Evolutionary conservation across 805 yeast species (phyloP).

Genomic region (Yarrowia porcina): DNA sequence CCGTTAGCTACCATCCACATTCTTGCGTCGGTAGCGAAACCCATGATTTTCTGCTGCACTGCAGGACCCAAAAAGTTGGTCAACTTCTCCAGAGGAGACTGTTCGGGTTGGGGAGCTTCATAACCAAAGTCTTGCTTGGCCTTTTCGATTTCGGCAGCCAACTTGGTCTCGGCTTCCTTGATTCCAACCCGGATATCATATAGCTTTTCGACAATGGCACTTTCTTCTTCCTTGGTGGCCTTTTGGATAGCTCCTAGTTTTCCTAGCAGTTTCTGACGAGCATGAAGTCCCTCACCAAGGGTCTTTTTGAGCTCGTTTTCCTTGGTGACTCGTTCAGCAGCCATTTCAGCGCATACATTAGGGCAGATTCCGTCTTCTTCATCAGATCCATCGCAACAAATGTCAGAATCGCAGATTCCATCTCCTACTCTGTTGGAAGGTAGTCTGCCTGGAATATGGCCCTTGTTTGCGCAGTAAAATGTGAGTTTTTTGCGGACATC

Average conservation of each 20-base stretch:
- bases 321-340: slow-evolving; percentile 39
- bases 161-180: slow-evolving; percentile 9
- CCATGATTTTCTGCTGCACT: neutral
- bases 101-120: neutral
- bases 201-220: slow-evolving; percentile 31
- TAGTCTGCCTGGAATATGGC: slow-evolving; percentile 60
- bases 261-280: slow-evolving; percentile 38
- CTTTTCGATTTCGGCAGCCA: neutral
- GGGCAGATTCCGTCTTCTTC: slow-evolving; percentile 60
- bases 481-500: slow-evolving; percentile 31
- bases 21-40: neutral
- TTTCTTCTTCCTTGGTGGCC: slow-evolving; percentile 30
- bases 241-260: slow-evolving; percentile 35
- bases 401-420: slow-evolving; percentile 84
- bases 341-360: slow-evolving; percentile 52
- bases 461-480: slow-evolving; percentile 77
- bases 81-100: slow-evolving; percentile 12
- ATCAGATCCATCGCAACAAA: slow-evolving; percentile 94
- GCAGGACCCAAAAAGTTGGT: slow-evolving; percentile 13
- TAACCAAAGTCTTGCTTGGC: slow-evolving; percentile 8
- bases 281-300: slow-evolving; percentile 40
- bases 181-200: neutral
- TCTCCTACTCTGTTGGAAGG: slow-evolving; percentile 73
- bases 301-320: slow-evolving; percentile 30
- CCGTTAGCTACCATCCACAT: slow-evolving; percentile 8